phyloP scores from a whole-genome alignment of 441 rosid genomes.

The Bruguiera hainesii region DNA sequence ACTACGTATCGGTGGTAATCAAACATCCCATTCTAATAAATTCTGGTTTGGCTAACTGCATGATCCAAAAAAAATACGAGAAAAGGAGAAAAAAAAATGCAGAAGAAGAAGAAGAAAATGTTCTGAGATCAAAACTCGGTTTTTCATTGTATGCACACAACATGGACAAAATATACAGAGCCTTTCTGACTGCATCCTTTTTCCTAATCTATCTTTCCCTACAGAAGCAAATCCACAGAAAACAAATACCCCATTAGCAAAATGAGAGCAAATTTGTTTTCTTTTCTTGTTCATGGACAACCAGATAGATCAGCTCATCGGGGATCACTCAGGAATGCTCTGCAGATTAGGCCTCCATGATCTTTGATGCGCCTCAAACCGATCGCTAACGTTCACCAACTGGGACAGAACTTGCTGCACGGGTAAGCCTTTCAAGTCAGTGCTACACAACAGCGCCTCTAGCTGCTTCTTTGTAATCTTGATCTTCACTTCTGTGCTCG shows the following conservation, averaged over 20 bases:
- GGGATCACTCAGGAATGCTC: conserved; percentile 51
- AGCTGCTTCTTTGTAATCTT: conserved; percentile 58
- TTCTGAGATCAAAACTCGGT: too few species aligned
- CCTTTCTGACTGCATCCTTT: background rate
- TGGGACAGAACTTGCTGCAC: conserved; percentile 43
- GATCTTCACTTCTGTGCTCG: conserved; percentile 41
- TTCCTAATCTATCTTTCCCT: background rate
- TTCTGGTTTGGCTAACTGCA: too few species aligned
- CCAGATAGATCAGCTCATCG: background rate
- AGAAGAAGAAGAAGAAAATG: too few species aligned
- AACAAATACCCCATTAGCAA: too few species aligned
- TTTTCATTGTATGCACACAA: background rate
- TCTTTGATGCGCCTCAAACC: conserved; percentile 27
- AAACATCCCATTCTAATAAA: too few species aligned
- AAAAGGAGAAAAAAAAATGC: too few species aligned
- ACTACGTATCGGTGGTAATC: too few species aligned
- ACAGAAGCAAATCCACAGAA: background rate
- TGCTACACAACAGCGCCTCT: conserved; percentile 44
- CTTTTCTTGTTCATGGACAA: background rate
- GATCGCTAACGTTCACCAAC: conserved; percentile 23
- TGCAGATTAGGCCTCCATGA: conserved; percentile 61
- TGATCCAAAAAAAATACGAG: too few species aligned
- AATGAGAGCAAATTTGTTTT: background rate
- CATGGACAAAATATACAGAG: background rate
- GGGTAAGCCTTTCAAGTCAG: conserved; percentile 36